These are phyloP conservation scores for Panicum miliaceum DNA, from an alignment of 176 grass and related monocot species.

Conservation along the genomic window DNA sequence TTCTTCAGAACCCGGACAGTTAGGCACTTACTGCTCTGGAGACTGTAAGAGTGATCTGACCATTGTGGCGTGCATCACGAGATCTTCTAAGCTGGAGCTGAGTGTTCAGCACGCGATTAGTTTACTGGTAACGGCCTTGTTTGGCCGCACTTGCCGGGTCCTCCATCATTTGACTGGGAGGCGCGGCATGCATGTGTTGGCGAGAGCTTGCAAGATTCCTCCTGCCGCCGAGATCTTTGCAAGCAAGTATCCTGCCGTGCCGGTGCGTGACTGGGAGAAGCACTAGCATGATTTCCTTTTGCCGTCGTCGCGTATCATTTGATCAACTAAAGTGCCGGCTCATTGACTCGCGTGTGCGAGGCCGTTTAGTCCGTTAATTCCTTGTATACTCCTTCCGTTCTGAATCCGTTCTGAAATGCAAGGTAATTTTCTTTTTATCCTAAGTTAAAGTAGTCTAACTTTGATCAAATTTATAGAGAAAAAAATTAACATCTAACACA, in stretches of 20 bases:
- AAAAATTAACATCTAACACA: no score
- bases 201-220: constrained; percentile 54
- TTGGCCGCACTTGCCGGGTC: constrained; percentile 51
- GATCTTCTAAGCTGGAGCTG: constrained; percentile 38
- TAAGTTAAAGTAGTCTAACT: no score
- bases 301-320: constrained; percentile 38
- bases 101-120: constrained; percentile 30
- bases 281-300: neutral
- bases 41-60: constrained; percentile 15
- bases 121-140: constrained; percentile 46
- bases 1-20: constrained; percentile 10
- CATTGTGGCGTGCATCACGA: neutral
- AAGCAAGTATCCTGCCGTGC: constrained; percentile 28
- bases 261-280: constrained; percentile 47
- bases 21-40: constrained; percentile 22
- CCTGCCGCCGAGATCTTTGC: constrained; percentile 56
- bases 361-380: constrained; percentile 48
- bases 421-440: no score
- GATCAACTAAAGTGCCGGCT: constrained; percentile 30
- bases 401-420: no score
- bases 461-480: no score
- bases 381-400: no score
- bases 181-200: constrained; percentile 35
- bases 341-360: constrained; percentile 49
- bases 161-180: constrained; percentile 53